A percentile compares a stretch with the other conserved stretches of the same genome.
These are phyloP conservation scores for Penicillium argentinense DNA, from an alignment of 495 filamentous ascomycete genomes.

Conservation along the genomic window DNA sequence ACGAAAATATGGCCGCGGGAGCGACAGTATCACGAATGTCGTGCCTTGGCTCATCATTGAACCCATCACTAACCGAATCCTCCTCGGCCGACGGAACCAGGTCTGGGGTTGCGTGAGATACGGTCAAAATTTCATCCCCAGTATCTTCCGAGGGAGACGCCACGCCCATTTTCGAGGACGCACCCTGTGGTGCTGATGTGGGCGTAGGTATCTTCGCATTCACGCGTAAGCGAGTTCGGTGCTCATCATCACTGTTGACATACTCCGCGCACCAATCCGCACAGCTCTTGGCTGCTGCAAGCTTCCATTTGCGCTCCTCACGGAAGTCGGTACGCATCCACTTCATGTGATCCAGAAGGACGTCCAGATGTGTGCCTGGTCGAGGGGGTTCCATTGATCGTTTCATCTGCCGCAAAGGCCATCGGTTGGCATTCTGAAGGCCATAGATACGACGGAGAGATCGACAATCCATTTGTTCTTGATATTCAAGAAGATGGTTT, in stretches of 20 bases:
- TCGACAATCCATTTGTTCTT: constrained; percentile 80
- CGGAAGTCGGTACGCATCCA: constrained; percentile 97
- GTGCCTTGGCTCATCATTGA: constrained; percentile 45
- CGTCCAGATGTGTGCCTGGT: constrained; percentile 75
- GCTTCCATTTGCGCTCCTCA: constrained; percentile 93
- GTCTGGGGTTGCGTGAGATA: constrained; percentile 65
- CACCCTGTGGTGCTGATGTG: constrained; percentile 13
- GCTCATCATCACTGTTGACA: constrained; percentile 59
- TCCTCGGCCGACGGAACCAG: constrained; percentile 64
- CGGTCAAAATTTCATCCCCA: constrained; percentile 31
- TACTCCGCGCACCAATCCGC: constrained; percentile 82
- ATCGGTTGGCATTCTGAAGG: constrained; percentile 82
- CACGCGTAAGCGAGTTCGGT: constrained; percentile 65
- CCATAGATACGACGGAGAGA: constrained; percentile 83
- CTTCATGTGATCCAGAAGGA: constrained; percentile 85
- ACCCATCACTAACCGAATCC: constrained; percentile 50
- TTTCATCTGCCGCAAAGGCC: constrained; percentile 86
- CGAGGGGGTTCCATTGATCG: constrained; percentile 75
- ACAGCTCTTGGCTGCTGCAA: constrained; percentile 70
- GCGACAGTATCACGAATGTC: constrained; percentile 43
- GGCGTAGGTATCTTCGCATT: constrained; percentile 44
- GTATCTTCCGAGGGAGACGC: constrained; percentile 31
- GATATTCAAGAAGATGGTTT: constrained; percentile 71
- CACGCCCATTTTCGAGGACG: constrained; percentile 19
- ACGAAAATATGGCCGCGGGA: constrained; percentile 77